Evolutionary conservation across 179 eudicot species (phyloP), one percentile per base, ranked within the genome.

Genomic region (Spergularia azorica): DNA sequence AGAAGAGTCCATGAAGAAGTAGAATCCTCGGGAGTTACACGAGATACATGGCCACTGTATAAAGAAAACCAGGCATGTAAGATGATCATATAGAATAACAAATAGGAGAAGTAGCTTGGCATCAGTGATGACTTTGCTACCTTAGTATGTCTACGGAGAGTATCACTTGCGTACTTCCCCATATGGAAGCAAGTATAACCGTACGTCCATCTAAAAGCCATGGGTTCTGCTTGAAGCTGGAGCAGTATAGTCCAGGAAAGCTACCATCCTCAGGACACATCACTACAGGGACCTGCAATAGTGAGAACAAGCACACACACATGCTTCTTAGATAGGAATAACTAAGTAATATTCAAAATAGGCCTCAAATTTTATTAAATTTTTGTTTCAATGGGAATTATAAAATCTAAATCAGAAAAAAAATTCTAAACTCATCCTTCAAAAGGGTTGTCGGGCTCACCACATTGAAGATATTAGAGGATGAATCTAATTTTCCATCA

Each of bases 141-240:
- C 95, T 95, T 78, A 86, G 68, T 54, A 89, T 76, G 73, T 95
- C 84, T 57, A 95, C 87, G 15, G 95, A 86, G 81, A 95, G 86
- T 85, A 95, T 89, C 41, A 86, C 88, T 84, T 88, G 84, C 69
- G 86, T 77, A 80, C 97, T 95, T 78, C 91, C 88, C 98, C 99
- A 95, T 50, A 75, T 64, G 75, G 99, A 93, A 73, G 99, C 85
- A 50, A 91, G 74, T 73, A 95, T 77, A 83, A 93, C 86, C 1
- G 98, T 89, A 76, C 59, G 80, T 75, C 98, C 99, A 89, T 95
- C 99, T 70, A 91, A 85, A 76, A 95, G 97, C 99, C 97, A 95
- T 43, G 97, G 97, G 18, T 89, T 84, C 66, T 73, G 43, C 59
- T 85, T 87, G 72, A 91, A 80, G 67, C 50, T 74, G 12, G 87